Evolutionary conservation across 345 rosid species (phyloP).

Genomic region (Clausena lansium): DNA sequence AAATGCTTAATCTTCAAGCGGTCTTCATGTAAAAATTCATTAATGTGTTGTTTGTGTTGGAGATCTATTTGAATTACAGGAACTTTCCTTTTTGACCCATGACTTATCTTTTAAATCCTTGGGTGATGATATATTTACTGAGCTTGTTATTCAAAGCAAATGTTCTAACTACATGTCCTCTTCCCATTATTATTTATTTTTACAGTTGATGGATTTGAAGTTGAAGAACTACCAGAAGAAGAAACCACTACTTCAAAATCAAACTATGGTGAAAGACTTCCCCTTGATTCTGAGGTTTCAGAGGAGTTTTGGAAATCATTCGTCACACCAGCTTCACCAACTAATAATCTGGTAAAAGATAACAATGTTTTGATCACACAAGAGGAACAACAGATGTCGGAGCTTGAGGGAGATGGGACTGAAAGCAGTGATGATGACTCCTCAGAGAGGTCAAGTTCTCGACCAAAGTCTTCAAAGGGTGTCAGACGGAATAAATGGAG

Average conservation of each 20-base stretch:
- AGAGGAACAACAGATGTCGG: slow-evolving; percentile 18
- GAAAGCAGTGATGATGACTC: slow-evolving; percentile 40
- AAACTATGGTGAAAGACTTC: slow-evolving; percentile 25
- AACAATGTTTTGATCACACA: slow-evolving; percentile 17
- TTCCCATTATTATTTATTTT: slow-evolving; percentile 3
- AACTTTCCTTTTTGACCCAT: slow-evolving; percentile 5
- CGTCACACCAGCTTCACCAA: slow-evolving; percentile 37
- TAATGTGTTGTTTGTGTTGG: not conserved
- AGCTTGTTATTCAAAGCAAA: not conserved
- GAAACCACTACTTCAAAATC: slow-evolving; percentile 34
- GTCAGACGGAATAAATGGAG: slow-evolving; percentile 77
- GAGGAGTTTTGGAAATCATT: slow-evolving; percentile 71
- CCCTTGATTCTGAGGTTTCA: slow-evolving; percentile 31
- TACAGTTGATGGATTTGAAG: slow-evolving; percentile 46
- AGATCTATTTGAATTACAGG: not conserved
- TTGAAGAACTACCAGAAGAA: slow-evolving; percentile 46
- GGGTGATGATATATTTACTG: not conserved
- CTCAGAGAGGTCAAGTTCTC: slow-evolving; percentile 34
- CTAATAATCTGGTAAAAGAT: slow-evolving; percentile 29
- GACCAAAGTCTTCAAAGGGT: slow-evolving; percentile 44
- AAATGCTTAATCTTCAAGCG: not conserved
- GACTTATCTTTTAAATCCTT: not conserved
- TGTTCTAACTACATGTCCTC: not conserved
- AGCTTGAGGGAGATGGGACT: slow-evolving; percentile 30
- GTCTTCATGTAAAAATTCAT: not conserved